Base-by-base conservation (phyloP, 768 basidiomycete species). In the Trametes meyenii region DNA sequence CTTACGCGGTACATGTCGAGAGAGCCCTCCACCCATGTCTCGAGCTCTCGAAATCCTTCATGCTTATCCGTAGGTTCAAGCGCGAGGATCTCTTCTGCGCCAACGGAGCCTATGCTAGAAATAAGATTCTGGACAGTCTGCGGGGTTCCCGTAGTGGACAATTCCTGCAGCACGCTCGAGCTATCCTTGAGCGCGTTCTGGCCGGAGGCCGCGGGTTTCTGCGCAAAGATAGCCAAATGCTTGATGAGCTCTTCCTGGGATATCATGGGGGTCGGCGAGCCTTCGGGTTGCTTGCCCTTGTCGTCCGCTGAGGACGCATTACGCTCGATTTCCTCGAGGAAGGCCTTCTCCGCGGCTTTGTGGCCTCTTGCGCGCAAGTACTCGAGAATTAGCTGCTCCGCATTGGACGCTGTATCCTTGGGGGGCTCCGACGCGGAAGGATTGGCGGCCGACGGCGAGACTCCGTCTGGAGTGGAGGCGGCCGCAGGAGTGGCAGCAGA, bases 11-110 rank as follows among this genome's bases (percentile, higher is more conserved):
- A 94, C 90, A 94, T 94, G 70, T 94, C 93, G 62, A 94, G 75
- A 14, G 92, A 94, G 1, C 92, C 92, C 70, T 93, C 89, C 8
- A 94, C 92, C 92, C 92, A 94, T 7, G 86, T 82, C 72, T 94
- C 92, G 35, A 94, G 79, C 69, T 94, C 92, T 63, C 85, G 82
- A 70, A 90, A 94, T 3, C 93, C 93, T 68, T 91, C 89, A 44
- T 91, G 88, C 66, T 89, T 90, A 71, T 94, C 92, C 4, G 87
- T 88, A 8, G 92, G 92, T 70, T 94, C 92, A 11, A 86, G 77
- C 14, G 87, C 86, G 29, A 94, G 77, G 38, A 93, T 86, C 58
- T 94, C 92, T 69, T 94, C 91, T 2, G 91, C 87, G 14, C 90
- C 91, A 43, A 90, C 85, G 36, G 84, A 77, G n/a, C 88, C 88